Percentiles rank a stretch among this genome's conserved stretches.
phyloP scores from a whole-genome alignment of 2,329 filamentous ascomycete species.

The Penicillium sp. region DNA sequence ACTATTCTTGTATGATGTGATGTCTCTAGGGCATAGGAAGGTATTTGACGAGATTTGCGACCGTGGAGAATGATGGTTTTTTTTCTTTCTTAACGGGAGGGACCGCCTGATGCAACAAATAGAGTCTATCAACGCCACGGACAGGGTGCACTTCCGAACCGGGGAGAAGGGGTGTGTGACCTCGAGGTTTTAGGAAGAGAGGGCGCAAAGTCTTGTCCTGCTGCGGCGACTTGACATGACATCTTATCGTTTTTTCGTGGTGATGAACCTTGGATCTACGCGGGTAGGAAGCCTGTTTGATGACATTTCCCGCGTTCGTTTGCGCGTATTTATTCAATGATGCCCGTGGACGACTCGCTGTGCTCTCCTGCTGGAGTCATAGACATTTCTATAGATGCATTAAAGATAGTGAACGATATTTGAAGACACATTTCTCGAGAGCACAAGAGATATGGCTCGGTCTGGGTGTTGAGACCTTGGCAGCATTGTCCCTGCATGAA shows the following conservation, averaged over 20 bases:
- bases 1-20: background rate
- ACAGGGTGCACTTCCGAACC: constrained; percentile 7
- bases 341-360: background rate
- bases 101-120: constrained; percentile 14
- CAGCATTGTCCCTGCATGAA: constrained; percentile 11
- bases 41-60: background rate
- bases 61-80: constrained; percentile 4
- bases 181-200: background rate
- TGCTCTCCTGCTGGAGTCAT: background rate
- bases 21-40: background rate
- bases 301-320: background rate
- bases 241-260: background rate
- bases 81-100: background rate
- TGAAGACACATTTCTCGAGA: background rate
- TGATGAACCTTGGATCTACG: background rate
- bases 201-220: background rate
- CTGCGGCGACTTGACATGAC: background rate
- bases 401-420: too few relatives aligned
- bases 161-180: constrained; percentile 9
- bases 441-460: background rate
- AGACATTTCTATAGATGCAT: background rate
- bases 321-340: background rate
- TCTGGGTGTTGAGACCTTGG: constrained; percentile 1
- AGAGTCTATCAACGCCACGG: constrained; percentile 18
- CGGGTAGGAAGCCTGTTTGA: background rate